Evolutionary conservation across 148 eudicot species (phyloP).

Genomic region (Chenopodium quinoa): DNA sequence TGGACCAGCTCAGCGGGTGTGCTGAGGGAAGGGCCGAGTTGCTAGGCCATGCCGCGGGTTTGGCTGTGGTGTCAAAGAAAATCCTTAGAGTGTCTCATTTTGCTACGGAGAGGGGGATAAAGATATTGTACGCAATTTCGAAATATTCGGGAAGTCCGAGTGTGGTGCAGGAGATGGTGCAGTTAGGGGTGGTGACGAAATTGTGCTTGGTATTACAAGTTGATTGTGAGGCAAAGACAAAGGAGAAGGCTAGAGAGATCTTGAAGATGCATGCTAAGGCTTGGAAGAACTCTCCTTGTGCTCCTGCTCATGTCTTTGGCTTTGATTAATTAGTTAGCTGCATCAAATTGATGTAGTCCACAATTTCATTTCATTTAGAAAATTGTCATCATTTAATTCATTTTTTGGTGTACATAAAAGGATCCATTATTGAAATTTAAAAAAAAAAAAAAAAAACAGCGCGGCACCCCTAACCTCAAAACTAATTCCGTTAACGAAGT

Average conservation of each 20-base stretch:
- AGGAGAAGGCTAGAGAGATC: conserved; percentile 59
- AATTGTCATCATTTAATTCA: no score
- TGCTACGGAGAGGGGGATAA: conserved; percentile 59
- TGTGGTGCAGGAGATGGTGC: conserved; percentile 64
- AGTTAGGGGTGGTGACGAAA: conserved; percentile 66
- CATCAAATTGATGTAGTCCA: background rate
- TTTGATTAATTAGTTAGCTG: conserved; percentile 20
- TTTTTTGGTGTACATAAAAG: background rate
- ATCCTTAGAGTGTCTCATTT: conserved; percentile 59
- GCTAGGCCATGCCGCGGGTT: conserved; percentile 54
- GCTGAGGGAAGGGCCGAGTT: conserved; percentile 71
- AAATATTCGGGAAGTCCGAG: conserved; percentile 38
- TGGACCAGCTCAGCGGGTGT: conserved; percentile 61
- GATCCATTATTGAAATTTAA: background rate
- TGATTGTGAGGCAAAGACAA: conserved; percentile 63
- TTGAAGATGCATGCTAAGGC: conserved; percentile 55
- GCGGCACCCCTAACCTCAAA: no score
- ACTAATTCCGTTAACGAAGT: no score
- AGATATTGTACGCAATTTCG: conserved; percentile 40
- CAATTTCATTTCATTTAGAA: no score
- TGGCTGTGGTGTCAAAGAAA: conserved; percentile 73
- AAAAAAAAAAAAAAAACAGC: no score
- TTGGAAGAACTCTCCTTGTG: conserved; percentile 58
- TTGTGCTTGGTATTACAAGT: conserved; percentile 68
- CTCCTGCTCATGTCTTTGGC: conserved; percentile 30